These are phyloP conservation scores for Fusarium ramigenum DNA, from an alignment of 2,329 filamentous ascomycete genomes.

Conservation along the genomic window DNA sequence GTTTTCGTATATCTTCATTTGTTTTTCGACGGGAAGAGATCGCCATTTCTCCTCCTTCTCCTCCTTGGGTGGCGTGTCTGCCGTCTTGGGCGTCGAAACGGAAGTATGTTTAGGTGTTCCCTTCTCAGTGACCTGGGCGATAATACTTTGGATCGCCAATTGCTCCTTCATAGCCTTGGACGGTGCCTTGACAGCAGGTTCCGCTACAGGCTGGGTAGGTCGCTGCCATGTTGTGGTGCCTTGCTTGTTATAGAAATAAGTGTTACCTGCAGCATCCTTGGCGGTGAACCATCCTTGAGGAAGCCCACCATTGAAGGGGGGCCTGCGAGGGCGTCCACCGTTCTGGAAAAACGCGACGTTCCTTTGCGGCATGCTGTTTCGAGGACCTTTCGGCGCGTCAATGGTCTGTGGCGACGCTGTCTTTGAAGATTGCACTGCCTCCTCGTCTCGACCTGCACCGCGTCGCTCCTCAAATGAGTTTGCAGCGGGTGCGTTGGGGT, in stretches of 20 bases:
- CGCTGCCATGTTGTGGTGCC: constrained; percentile 84
- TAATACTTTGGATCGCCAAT: constrained; percentile 83
- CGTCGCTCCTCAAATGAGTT: constrained; percentile 73
- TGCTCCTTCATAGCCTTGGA: constrained; percentile 71
- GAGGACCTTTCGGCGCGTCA: constrained; percentile 66
- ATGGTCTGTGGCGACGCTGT: constrained; percentile 56
- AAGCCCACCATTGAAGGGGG: constrained; percentile 65
- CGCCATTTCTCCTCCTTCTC: constrained; percentile 77
- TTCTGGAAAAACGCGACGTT: constrained; percentile 61
- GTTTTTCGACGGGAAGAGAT: constrained; percentile 78
- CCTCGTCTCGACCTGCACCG: constrained; percentile 54
- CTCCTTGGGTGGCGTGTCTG: constrained; percentile 64
- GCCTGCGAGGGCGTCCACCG: constrained; percentile 61
- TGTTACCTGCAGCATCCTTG: constrained; percentile 73
- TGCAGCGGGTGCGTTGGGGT: constrained; percentile 68
- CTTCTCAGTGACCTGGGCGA: constrained; percentile 83
- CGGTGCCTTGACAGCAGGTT: constrained; percentile 71
- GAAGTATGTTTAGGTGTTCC: constrained; percentile 60
- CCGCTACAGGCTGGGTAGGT: constrained; percentile 75
- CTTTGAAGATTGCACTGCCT: constrained; percentile 51
- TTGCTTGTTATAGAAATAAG: constrained; percentile 85
- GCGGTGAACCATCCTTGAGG: constrained; percentile 89
- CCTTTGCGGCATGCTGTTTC: constrained; percentile 67
- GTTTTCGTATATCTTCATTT: constrained; percentile 94
- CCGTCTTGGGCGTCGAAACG: constrained; percentile 72